Conservation (phyloP, 352 stramenopile species). For the Plasmopara viticola region DNA sequence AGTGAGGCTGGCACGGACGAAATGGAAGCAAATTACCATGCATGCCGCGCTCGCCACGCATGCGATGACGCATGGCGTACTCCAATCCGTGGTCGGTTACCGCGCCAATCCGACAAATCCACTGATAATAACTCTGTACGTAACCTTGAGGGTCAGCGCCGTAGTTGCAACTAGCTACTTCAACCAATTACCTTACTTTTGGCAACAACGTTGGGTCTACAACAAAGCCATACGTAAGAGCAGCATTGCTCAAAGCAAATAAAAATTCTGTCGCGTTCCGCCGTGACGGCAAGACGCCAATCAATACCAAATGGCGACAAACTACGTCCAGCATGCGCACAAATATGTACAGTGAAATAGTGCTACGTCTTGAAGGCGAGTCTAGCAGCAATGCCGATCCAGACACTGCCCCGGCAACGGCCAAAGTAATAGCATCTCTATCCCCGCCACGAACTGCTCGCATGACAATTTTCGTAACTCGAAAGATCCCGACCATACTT, state of each 20-base stretch:
- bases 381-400: slow-evolving; percentile 70
- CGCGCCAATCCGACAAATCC: slow-evolving; percentile 66
- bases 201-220: slow-evolving; percentile 57
- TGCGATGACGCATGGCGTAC: slow-evolving; percentile 55
- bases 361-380: slow-evolving; percentile 48
- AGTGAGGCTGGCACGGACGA: slow-evolving; percentile 77
- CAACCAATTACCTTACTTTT: slow-evolving; percentile 33
- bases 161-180: not conserved
- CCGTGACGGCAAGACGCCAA: slow-evolving; percentile 43
- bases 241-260: slow-evolving; percentile 69
- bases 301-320: slow-evolving; percentile 55
- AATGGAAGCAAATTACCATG: slow-evolving; percentile 41
- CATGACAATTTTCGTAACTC: slow-evolving; percentile 47
- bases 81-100: slow-evolving; percentile 72
- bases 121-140: slow-evolving; percentile 74
- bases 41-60: slow-evolving; percentile 40
- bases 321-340: slow-evolving; percentile 81
- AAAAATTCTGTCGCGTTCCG: slow-evolving; percentile 65
- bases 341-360: slow-evolving; percentile 83
- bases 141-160: not conserved
- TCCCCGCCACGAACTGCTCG: slow-evolving; percentile 38
- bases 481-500: slow-evolving; percentile 66
- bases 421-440: slow-evolving; percentile 51
- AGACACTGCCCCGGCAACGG: slow-evolving; percentile 58
- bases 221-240: slow-evolving; percentile 78